phyloP scores from a whole-genome alignment of 2,329 filamentous ascomycete species.

The Talaromyces pinophilus region DNA sequence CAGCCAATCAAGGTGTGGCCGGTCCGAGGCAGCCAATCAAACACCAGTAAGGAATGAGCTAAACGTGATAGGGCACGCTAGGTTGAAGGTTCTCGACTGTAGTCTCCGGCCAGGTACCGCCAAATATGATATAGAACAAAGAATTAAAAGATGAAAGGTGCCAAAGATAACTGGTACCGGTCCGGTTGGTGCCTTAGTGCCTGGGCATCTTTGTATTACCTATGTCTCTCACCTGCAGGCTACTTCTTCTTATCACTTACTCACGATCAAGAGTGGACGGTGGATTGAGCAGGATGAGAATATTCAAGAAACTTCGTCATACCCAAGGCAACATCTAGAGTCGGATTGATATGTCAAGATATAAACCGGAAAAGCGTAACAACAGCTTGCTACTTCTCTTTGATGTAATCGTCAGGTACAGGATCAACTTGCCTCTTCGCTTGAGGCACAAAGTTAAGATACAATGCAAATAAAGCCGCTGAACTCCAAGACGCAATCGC shows the following conservation, averaged over 20 bases:
- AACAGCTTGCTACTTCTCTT: background rate
- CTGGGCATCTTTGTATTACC: background rate
- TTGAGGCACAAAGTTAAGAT: constrained; percentile 52
- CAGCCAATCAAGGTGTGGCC: background rate
- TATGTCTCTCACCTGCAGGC: background rate
- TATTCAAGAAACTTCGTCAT: background rate
- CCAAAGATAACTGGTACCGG: background rate
- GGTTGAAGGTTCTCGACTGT: no score
- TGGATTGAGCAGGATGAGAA: background rate
- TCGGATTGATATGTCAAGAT: background rate
- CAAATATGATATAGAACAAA: no score
- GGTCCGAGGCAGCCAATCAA: constrained; percentile 14
- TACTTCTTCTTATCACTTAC: background rate
- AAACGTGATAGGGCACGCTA: no score
- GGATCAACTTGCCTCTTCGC: constrained; percentile 56
- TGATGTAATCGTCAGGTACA: constrained; percentile 29
- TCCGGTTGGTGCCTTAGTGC: background rate
- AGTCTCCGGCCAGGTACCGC: no score
- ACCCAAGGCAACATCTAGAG: background rate
- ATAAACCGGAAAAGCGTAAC: background rate
- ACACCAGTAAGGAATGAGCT: background rate
- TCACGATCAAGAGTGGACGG: background rate
- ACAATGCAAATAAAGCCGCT: constrained; percentile 56
- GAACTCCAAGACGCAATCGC: constrained; percentile 54
- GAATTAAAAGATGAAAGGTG: no score